Conservation (phyloP, 2,329 filamentous ascomycete species). For the Ilyonectria sp. region DNA sequence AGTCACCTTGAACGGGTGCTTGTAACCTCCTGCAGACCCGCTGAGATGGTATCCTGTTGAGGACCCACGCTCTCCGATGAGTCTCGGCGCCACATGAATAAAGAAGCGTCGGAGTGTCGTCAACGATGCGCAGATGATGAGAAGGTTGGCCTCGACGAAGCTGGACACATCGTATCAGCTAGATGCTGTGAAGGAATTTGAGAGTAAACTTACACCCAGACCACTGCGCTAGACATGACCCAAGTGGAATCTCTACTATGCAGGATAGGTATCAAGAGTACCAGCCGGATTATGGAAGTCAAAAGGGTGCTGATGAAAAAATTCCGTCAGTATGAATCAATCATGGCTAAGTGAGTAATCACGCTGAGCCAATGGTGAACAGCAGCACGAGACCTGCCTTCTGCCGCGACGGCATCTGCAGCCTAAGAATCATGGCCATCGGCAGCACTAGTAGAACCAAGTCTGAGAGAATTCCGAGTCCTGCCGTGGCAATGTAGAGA, state of each 20-base stretch:
- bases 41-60: constrained; percentile 24
- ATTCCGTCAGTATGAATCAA: constrained; percentile 17
- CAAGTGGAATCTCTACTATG: constrained; percentile 50
- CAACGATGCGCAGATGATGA: constrained; percentile 55
- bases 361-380: constrained; percentile 61
- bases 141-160: constrained; percentile 54
- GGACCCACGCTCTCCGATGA: constrained; percentile 42
- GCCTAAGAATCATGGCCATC: constrained; percentile 59
- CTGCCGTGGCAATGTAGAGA: constrained; percentile 52
- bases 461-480: constrained; percentile 65
- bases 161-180: constrained; percentile 40
- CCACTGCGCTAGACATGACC: constrained; percentile 47
- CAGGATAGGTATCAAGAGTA: constrained; percentile 49
- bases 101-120: constrained; percentile 56
- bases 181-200: not conserved
- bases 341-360: constrained; percentile 20
- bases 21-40: constrained; percentile 25
- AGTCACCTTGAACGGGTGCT: constrained; percentile 41
- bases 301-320: constrained; percentile 50
- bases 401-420: constrained; percentile 62
- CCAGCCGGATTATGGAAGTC: constrained; percentile 54
- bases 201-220: constrained; percentile 49
- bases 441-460: constrained; percentile 63
- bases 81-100: constrained; percentile 47
- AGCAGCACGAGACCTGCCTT: constrained; percentile 61